Conservation (phyloP, 768 basidiomycete species). For the Xerocomellus chrysenteron region DNA sequence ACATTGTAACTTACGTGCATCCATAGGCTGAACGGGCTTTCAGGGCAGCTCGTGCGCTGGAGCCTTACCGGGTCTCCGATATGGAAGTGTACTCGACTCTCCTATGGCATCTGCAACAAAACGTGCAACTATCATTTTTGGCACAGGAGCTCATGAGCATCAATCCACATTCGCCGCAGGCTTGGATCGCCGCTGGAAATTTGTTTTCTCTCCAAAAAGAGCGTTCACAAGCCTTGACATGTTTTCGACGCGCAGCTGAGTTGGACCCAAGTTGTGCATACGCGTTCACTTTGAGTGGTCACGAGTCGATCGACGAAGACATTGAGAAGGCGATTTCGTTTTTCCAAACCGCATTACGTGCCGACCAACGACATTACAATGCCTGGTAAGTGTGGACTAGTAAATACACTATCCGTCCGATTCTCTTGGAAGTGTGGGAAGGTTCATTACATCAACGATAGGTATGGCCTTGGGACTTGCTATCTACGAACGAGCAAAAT, state of each 20-base stretch:
- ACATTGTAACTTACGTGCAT: constrained; percentile 18
- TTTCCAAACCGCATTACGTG: constrained; percentile 89
- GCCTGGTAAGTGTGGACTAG: constrained; percentile 73
- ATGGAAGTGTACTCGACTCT: constrained; percentile 98
- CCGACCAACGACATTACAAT: constrained; percentile 93
- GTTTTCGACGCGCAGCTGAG: constrained; percentile 89
- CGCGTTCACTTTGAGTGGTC: constrained; percentile 94
- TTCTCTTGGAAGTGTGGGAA: not conserved
- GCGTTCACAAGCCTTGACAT: constrained; percentile 87
- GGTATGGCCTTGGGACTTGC: constrained; percentile 98
- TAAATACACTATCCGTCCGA: not conserved
- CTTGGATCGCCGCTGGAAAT: constrained; percentile 98
- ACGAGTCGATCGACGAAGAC: constrained; percentile 96
- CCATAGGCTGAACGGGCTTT: constrained; percentile 87
- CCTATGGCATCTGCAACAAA: constrained; percentile 89
- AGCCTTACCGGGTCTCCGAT: constrained; percentile 88
- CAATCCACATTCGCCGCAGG: constrained; percentile 76
- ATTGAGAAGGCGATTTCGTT: constrained; percentile 87
- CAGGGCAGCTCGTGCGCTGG: constrained; percentile 71
- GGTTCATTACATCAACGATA: constrained; percentile 39
- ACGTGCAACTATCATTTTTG: constrained; percentile 83
- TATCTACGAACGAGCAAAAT: constrained; percentile 94
- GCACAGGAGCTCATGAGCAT: constrained; percentile 90
- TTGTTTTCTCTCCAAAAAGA: constrained; percentile 95
- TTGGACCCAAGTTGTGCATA: constrained; percentile 91